phyloP scores from a whole-genome alignment of 768 basidiomycete genomes.

The Piloderma croceum region DNA sequence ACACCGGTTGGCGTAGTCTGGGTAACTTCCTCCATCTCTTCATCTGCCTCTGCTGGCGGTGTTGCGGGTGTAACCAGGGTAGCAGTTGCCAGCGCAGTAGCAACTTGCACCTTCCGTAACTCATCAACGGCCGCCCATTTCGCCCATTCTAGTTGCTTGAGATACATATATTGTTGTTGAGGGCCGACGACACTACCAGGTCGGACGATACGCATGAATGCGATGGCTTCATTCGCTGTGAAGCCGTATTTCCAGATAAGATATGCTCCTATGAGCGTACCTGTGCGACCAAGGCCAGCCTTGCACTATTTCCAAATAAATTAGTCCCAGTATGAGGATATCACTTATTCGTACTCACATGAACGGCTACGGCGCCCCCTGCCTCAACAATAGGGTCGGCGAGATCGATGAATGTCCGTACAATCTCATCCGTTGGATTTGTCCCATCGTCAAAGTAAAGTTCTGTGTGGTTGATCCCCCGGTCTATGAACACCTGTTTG shows the following conservation, averaged over 20 bases:
- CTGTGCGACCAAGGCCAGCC: slow-evolving; percentile 94
- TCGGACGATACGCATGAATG: slow-evolving; percentile 95
- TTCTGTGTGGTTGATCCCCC: slow-evolving; percentile 84
- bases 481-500: slow-evolving; percentile 69
- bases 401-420: slow-evolving; percentile 83
- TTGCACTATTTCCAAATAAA: slow-evolving; percentile 59
- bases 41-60: slow-evolving; percentile 73
- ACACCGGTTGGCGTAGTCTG: slow-evolving; percentile 34
- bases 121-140: slow-evolving; percentile 91
- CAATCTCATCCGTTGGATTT: slow-evolving; percentile 94
- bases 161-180: slow-evolving; percentile 92
- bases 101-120: slow-evolving; percentile 46
- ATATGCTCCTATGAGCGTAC: slow-evolving; percentile 95
- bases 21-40: slow-evolving; percentile 46
- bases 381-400: slow-evolving; percentile 71
- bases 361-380: slow-evolving; percentile 83
- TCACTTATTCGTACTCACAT: slow-evolving; percentile 47
- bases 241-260: slow-evolving; percentile 99
- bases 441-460: slow-evolving; percentile 98
- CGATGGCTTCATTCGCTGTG: slow-evolving; percentile 92
- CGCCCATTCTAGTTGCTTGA: slow-evolving; percentile 90
- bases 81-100: slow-evolving; percentile 31
- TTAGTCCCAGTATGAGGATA: slow-evolving; percentile 5
- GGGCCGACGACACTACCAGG: slow-evolving; percentile 92
- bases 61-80: slow-evolving; percentile 68